Evolutionary conservation across 768 basidiomycete genomes (phyloP).

Genomic region (Boletus patriciae): DNA sequence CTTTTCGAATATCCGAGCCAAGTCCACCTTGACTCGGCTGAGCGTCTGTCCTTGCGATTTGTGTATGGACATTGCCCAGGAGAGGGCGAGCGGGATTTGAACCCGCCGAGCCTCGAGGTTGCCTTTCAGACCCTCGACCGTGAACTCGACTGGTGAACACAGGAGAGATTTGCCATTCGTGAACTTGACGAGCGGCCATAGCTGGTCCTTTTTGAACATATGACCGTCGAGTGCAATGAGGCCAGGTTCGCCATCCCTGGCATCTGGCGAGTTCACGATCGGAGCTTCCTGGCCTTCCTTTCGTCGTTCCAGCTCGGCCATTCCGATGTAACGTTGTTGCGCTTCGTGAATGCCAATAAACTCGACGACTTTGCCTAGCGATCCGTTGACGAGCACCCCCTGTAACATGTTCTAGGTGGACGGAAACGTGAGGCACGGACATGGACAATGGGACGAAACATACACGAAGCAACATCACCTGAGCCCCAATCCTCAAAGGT

Average conservation of each 20-base stretch:
- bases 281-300: conserved; percentile 6
- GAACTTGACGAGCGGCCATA: conserved; percentile 40
- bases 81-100: conserved; percentile 79
- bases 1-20: conserved; percentile 89
- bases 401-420: conserved; percentile 33
- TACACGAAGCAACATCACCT: conserved; percentile 69
- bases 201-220: conserved; percentile 15
- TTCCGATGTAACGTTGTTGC: conserved; percentile 19
- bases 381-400: conserved; percentile 73
- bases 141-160: conserved; percentile 36
- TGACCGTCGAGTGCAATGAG: conserved; percentile 20
- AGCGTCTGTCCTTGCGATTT: conserved; percentile 98
- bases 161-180: conserved; percentile 30
- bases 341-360: conserved; percentile 36
- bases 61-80: conserved; percentile 99
- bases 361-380: conserved; percentile 70
- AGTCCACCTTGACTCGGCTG: conserved; percentile 89
- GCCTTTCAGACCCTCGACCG: conserved; percentile 35
- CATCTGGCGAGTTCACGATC: not conserved
- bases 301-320: conserved; percentile 30
- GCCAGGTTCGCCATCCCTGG: not conserved
- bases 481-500: conserved; percentile 62
- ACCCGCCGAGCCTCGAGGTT: conserved; percentile 35
- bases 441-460: not conserved
- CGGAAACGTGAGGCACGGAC: not conserved